These are phyloP conservation scores for Torulaspora maleeae DNA, from an alignment of 805 yeast species.

Conservation along the genomic window DNA sequence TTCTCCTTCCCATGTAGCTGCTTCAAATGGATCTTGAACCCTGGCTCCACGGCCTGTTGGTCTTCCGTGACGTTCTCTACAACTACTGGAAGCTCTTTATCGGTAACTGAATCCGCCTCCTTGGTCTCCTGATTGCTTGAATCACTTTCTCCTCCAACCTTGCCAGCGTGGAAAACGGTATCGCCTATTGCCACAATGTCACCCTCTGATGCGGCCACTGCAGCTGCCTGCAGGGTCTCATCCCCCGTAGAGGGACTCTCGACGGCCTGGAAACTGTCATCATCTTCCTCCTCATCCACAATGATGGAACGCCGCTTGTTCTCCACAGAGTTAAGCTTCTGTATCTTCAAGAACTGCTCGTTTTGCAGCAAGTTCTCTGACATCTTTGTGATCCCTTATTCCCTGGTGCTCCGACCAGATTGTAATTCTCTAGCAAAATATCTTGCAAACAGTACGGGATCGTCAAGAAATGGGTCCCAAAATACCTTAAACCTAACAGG, in stretches of 20 bases:
- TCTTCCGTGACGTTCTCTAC: neutral
- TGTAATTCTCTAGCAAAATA: neutral
- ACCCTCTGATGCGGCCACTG: neutral
- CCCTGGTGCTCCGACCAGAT: neutral
- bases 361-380: conserved; percentile 23
- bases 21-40: conserved; percentile 15
- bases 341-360: conserved; percentile 26
- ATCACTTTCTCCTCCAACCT: neutral
- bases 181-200: neutral
- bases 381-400: conserved; percentile 8
- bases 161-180: neutral
- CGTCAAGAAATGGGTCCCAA: neutral
- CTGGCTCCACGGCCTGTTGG: conserved; percentile 2
- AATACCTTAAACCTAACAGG: neutral
- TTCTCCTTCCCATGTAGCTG: conserved; percentile 22
- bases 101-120: neutral
- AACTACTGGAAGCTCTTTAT: neutral
- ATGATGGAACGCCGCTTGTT: conserved; percentile 17
- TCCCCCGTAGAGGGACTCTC: neutral
- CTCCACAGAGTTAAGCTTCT: conserved; percentile 23
- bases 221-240: neutral
- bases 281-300: conserved; percentile 8
- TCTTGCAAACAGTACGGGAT: neutral
- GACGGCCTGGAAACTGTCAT: neutral
- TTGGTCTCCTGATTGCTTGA: neutral